phyloP scores from a whole-genome alignment of 2,329 filamentous ascomycete species.

The Verticillium longisporum region DNA sequence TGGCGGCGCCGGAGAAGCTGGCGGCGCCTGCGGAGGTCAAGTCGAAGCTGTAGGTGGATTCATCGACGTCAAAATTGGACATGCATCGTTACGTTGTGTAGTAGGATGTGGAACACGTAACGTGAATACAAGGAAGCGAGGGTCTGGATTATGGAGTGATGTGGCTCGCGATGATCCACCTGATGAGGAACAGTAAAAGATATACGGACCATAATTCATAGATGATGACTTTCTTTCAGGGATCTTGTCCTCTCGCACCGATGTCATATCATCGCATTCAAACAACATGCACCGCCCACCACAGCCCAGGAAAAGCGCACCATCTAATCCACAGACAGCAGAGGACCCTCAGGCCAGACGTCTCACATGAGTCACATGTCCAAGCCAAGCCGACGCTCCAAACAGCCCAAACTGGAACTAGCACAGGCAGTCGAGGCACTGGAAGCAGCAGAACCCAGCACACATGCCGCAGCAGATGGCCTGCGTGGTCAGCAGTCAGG shows the following conservation, averaged over 20 bases:
- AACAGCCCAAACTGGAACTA: slow-evolving; percentile 8
- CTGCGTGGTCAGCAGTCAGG: slow-evolving; percentile 11
- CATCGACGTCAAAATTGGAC: no score
- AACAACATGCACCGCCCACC: neutral
- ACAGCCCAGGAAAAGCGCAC: neutral
- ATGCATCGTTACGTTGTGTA: neutral
- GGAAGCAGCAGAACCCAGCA: slow-evolving; percentile 31
- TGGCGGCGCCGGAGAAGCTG: slow-evolving; percentile 32
- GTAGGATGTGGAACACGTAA: neutral
- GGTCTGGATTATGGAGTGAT: neutral
- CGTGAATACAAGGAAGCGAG: no score
- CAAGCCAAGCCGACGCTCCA: neutral
- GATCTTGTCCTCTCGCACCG: neutral
- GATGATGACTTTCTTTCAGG: neutral
- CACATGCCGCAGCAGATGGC: slow-evolving; percentile 33
- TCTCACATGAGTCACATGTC: neutral
- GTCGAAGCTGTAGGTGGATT: slow-evolving; percentile 1
- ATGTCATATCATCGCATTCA: neutral
- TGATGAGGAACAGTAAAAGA: neutral
- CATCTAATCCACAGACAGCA: neutral
- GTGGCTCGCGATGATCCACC: neutral
- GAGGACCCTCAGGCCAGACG: neutral
- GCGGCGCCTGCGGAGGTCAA: slow-evolving; percentile 13
- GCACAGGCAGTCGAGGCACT: slow-evolving; percentile 24
- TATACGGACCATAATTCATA: neutral